Conservation (phyloP, 768 basidiomycete species). For the Amanita thiersii region DNA sequence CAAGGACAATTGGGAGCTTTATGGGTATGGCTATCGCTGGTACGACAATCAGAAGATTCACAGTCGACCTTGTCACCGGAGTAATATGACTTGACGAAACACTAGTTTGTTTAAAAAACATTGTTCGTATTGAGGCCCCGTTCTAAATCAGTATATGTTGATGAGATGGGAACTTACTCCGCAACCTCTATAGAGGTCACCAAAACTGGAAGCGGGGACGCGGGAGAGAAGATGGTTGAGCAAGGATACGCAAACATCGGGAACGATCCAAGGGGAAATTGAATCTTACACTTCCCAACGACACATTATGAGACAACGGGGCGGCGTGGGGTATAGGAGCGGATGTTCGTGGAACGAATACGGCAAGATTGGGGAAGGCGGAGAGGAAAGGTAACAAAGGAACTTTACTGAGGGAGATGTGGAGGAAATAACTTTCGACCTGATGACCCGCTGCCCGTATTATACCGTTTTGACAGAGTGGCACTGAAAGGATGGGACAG, state of each 20-base stretch:
- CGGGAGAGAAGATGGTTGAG: conserved; percentile 9
- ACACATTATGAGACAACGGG: conserved; percentile 33
- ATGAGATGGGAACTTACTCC: conserved; percentile 24
- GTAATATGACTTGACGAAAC: conserved; percentile 57
- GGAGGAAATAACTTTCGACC: conserved; percentile 14
- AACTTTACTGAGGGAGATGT: too few species aligned
- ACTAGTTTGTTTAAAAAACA: conserved; percentile 26
- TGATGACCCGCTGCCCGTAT: conserved; percentile 17
- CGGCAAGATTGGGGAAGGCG: too few species aligned
- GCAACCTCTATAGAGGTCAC: conserved; percentile 37
- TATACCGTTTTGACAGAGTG: conserved; percentile 20
- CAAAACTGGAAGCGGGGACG: conserved; percentile 24
- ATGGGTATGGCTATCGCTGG: conserved; percentile 54
- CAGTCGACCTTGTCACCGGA: conserved; percentile 56
- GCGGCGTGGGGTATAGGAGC: conserved; percentile 5
- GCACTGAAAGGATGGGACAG: too few species aligned
- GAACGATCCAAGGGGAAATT: not conserved
- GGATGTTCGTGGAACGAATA: too few species aligned
- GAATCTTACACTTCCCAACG: conserved; percentile 44
- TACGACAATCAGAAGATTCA: conserved; percentile 34
- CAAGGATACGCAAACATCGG: not conserved
- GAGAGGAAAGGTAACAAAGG: too few species aligned
- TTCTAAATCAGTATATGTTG: conserved; percentile 12
- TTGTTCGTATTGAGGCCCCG: conserved; percentile 10
- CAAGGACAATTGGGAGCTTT: conserved; percentile 53